Evolutionary conservation across 352 stramenopile genomes (phyloP).

Genomic region (Phytopythium mirpurense): DNA sequence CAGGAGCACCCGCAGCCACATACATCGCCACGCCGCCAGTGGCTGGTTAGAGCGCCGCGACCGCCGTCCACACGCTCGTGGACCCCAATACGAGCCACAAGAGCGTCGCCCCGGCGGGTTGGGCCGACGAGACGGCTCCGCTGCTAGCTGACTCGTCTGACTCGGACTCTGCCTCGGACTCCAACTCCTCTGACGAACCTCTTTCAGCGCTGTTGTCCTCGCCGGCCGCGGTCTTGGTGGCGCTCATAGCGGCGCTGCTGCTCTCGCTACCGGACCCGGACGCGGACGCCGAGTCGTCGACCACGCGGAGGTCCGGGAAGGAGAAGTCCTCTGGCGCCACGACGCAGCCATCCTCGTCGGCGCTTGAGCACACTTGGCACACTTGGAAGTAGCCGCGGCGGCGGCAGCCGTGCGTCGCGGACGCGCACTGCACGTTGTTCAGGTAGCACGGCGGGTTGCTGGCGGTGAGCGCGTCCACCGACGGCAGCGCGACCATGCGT

Average conservation of each 20-base stretch:
- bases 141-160: background rate
- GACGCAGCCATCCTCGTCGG: constrained; percentile 12
- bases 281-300: background rate
- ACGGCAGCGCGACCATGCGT: constrained; percentile 46
- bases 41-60: background rate
- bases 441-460: constrained; percentile 61
- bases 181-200: background rate
- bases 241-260: background rate
- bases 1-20: background rate
- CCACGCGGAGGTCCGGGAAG: constrained; percentile 1
- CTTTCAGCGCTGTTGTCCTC: background rate
- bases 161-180: background rate
- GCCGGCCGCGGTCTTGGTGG: background rate
- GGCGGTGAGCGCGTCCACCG: constrained; percentile 24
- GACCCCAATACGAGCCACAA: background rate
- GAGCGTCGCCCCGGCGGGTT: background rate
- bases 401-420: constrained; percentile 50
- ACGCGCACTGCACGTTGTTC: constrained; percentile 48
- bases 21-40: too few species aligned
- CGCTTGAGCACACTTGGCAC: constrained; percentile 37
- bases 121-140: background rate
- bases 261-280: background rate
- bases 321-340: background rate
- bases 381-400: constrained; percentile 51
- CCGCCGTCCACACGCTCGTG: background rate